Evolutionary conservation across 352 stramenopile species (phyloP).

Genomic region (Globisporangium emineosum): DNA sequence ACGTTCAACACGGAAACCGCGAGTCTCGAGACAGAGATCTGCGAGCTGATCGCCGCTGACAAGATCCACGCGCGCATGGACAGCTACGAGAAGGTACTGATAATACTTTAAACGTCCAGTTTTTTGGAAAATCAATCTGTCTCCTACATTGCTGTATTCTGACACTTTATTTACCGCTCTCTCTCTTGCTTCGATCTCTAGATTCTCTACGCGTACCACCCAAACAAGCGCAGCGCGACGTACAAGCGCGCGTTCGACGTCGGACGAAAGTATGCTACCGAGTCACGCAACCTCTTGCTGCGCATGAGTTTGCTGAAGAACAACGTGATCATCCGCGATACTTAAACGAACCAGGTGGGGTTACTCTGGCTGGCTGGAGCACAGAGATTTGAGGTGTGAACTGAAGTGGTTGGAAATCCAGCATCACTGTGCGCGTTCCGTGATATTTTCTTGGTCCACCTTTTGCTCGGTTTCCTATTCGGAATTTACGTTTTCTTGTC

Average conservation of each 20-base stretch:
- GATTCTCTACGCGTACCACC: constrained; percentile 79
- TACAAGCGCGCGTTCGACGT: constrained; percentile 83
- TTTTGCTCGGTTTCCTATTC: neutral
- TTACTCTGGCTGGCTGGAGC: neutral
- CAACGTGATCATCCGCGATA: constrained; percentile 76
- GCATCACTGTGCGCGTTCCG: neutral
- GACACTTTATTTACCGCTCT: neutral
- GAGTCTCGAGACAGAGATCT: constrained; percentile 76
- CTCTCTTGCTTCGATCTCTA: constrained; percentile 15
- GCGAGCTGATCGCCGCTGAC: constrained; percentile 65
- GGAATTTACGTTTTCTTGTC: neutral
- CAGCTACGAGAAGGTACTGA: constrained; percentile 81
- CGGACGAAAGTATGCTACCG: constrained; percentile 72
- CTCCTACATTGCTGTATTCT: neutral
- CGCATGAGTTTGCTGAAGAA: constrained; percentile 88
- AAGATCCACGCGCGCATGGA: constrained; percentile 85
- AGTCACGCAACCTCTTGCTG: constrained; percentile 79
- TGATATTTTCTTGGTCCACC: neutral
- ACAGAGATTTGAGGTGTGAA: neutral
- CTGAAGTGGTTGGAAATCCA: constrained; percentile 8
- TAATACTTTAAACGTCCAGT: neutral
- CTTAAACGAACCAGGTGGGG: constrained; percentile 21
- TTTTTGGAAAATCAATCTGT: neutral
- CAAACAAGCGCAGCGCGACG: constrained; percentile 71
- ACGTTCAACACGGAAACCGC: constrained; percentile 70